Base-by-base conservation (phyloP, 208 protist genomes). In the Leishmania tarentolae region DNA sequence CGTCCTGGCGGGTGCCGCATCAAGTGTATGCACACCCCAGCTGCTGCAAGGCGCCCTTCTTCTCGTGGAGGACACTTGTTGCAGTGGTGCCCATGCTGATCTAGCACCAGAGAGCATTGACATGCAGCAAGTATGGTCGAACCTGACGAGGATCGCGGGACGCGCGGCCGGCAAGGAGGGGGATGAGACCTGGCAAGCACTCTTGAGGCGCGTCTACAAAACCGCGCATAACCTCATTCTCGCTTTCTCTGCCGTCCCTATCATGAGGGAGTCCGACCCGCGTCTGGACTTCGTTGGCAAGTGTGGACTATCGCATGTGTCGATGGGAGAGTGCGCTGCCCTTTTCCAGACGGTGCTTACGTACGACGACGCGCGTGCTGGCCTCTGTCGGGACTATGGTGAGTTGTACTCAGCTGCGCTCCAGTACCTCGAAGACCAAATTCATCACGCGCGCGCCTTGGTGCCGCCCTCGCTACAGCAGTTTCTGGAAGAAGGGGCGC, bases 261-360 rank as follows among this genome's bases (percentile, higher is more conserved):
- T 82, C 24, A 11, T 56, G 47, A 44, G 61, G 3, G 65, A 79
- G 31, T 40, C 44, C 40, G 73, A 86, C 31, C 78, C 82, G 19
- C 82, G 82, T 50, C 31, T 86, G 24, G 35, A 61, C 72, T 82
- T 76, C 66, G 46, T 82, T n/a, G 82, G 82, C 6, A 65, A 44
- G 42, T 82, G 77, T 57, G 61, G 77, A 28, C 63, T 86, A 19
- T 66, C 72, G 17, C 19, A 82, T 57, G 69, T 82, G 46, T 35
- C 82, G 21, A 69, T 70, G 53, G 73, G 37, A 31, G 72, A 68
- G 78, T 79, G 82, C 56, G 68, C 40, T 21, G 78, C 73, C 35
- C 47, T 86, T 42, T 72, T 80, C 63, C 82, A 82, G 78, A 82
- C 78, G 35, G 78, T 82, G 21, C 47, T 86, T 35, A 56, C 78